A percentile compares a stretch with the other conserved stretches of the same genome.
These are phyloP conservation scores for Chrysanthemum seticuspe DNA, from an alignment of 129 eudicot genomes.

Conservation along the genomic window DNA sequence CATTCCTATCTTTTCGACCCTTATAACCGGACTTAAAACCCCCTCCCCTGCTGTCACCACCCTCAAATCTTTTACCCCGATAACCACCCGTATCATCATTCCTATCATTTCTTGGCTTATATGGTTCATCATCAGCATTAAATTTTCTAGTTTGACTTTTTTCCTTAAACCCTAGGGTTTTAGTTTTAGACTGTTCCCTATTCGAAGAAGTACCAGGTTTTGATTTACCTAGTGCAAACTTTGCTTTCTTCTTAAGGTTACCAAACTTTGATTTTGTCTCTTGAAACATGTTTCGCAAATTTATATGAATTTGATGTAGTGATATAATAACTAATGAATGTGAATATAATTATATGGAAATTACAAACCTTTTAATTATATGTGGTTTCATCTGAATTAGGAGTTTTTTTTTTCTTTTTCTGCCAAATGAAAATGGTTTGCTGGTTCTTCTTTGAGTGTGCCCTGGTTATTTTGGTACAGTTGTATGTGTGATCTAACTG, in stretches of 20 bases:
- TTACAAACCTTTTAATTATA: background rate
- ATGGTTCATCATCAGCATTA: background rate
- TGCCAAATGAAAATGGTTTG: background rate
- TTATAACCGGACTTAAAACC: constrained; percentile 19
- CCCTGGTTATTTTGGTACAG: background rate
- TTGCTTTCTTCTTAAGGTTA: constrained; percentile 37
- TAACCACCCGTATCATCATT: background rate
- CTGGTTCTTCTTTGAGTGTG: background rate
- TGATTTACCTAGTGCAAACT: constrained; percentile 28
- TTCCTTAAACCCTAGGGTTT: background rate
- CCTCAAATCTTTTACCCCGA: constrained; percentile 18
- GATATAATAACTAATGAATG: background rate
- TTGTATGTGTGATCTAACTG: too few relatives aligned
- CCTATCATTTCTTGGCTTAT: constrained; percentile 8
- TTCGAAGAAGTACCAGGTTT: constrained; percentile 5
- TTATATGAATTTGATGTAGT: too few relatives aligned
- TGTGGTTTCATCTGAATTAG: constrained; percentile 11
- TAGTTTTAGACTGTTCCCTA: constrained; percentile 26
- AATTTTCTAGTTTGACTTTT: background rate
- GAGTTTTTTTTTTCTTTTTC: background rate
- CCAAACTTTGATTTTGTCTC: constrained; percentile 29
- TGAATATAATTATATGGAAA: background rate
- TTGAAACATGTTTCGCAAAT: constrained; percentile 24
- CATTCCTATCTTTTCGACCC: constrained; percentile 25
- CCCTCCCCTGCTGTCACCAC: constrained; percentile 18